These are phyloP conservation scores for Helianthus annuus DNA, from an alignment of 129 eudicot genomes.

Conservation along the genomic window DNA sequence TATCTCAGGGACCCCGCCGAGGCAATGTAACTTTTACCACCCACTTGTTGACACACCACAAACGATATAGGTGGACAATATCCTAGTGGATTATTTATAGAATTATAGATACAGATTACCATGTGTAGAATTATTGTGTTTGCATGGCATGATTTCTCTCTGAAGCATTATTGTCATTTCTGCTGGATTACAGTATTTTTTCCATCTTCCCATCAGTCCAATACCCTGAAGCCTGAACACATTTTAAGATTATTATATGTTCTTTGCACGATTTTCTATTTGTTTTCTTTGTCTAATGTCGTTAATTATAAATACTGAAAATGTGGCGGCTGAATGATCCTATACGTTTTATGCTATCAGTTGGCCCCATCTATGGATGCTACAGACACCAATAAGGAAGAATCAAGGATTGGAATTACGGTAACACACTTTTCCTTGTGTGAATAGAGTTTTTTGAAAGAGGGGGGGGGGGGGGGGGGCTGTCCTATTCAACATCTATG, in stretches of 20 bases:
- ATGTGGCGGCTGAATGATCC: slow-evolving; percentile 17
- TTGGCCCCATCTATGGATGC: slow-evolving; percentile 32
- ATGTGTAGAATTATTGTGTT: neutral
- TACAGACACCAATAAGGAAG: slow-evolving; percentile 28
- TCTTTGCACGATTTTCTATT: neutral
- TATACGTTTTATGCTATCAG: slow-evolving; percentile 13
- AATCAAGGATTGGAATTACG: slow-evolving; percentile 22
- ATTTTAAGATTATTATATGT: neutral
- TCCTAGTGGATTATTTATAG: neutral
- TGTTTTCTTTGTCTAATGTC: neutral
- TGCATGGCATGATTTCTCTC: neutral
- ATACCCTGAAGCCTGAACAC: neutral
- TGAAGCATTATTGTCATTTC: slow-evolving; percentile 3
- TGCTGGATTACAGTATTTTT: neutral
- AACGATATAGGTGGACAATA: neutral
- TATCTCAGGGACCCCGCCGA: neutral
- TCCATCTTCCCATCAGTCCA: neutral
- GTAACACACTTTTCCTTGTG: slow-evolving; percentile 12
- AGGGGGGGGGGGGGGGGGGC: neutral
- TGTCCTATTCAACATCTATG: neutral
- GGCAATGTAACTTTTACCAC: neutral
- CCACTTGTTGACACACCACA: neutral
- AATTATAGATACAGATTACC: neutral
- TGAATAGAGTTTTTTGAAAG: neutral
- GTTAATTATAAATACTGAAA: neutral